A percentile compares a stretch with the other conserved stretches of the same genome.
These are phyloP conservation scores for Misopates orontium DNA, from an alignment of 257 asterid species.

Conservation along the genomic window DNA sequence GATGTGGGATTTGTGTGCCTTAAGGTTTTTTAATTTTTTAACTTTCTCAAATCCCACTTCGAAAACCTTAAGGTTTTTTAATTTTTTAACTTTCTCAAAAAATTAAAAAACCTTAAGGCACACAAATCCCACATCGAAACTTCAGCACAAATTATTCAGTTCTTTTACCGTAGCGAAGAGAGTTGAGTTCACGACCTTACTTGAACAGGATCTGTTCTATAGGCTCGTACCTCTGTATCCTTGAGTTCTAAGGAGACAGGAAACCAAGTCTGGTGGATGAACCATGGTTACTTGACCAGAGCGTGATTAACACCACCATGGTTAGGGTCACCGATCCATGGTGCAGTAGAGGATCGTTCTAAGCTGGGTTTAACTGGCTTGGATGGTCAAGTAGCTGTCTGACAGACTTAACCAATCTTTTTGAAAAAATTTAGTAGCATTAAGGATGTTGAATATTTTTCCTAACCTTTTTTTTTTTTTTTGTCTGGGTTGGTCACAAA, in stretches of 20 bases:
- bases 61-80: not conserved
- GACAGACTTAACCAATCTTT: slow-evolving; percentile 8
- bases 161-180: not conserved
- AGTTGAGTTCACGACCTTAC: slow-evolving; percentile 13
- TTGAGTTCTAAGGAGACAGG: slow-evolving; percentile 28
- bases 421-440: too few species aligned
- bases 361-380: not conserved
- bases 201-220: slow-evolving; percentile 23
- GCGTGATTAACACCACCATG: slow-evolving; percentile 25
- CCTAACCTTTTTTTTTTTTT: too few species aligned
- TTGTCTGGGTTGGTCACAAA: not conserved
- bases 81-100: too few species aligned
- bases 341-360: slow-evolving; percentile 27
- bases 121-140: slow-evolving; percentile 4
- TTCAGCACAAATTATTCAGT: not conserved
- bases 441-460: too few species aligned
- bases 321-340: not conserved
- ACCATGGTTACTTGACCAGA: slow-evolving; percentile 20
- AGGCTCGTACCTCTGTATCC: slow-evolving; percentile 6
- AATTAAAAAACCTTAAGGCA: too few species aligned
- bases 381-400: slow-evolving; percentile 20
- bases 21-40: too few species aligned
- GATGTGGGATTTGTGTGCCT: slow-evolving; percentile 6
- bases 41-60: too few species aligned
- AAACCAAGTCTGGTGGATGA: slow-evolving; percentile 31